Evolutionary conservation across 2,329 filamentous ascomycete species (phyloP).

Genomic region (Cordyceps tenuipes): DNA sequence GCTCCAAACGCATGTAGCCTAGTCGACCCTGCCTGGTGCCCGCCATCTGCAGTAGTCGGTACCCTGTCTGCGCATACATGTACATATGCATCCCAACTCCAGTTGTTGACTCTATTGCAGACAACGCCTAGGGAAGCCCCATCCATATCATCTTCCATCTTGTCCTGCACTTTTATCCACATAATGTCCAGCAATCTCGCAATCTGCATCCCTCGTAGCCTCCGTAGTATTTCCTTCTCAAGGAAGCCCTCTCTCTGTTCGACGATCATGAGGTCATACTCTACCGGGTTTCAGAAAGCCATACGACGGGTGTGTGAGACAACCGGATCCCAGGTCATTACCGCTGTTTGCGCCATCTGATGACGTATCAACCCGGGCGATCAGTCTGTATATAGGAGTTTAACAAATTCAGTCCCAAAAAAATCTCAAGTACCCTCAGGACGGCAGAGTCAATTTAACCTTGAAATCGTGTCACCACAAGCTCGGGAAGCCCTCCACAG

Average conservation of each 20-base stretch:
- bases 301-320: conserved; percentile 3
- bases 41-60: neutral
- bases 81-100: neutral
- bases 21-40: neutral
- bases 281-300: neutral
- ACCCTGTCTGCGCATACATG: neutral
- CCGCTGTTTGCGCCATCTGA: neutral
- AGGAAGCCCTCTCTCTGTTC: neutral
- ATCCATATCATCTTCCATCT: neutral
- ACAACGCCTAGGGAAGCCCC: neutral
- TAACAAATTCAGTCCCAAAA: neutral
- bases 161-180: neutral
- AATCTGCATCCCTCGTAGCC: too few species aligned
- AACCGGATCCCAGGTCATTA: neutral
- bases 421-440: neutral
- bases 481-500: neutral
- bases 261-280: neutral
- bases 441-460: neutral
- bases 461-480: neutral
- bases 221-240: too few species aligned
- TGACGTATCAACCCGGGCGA: conserved; percentile 1
- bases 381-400: neutral
- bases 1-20: neutral
- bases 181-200: too few species aligned
- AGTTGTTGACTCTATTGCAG: neutral